Evolutionary conservation across 164 flowering plant species (phyloP).

Genomic region (Sextonia rubra): DNA sequence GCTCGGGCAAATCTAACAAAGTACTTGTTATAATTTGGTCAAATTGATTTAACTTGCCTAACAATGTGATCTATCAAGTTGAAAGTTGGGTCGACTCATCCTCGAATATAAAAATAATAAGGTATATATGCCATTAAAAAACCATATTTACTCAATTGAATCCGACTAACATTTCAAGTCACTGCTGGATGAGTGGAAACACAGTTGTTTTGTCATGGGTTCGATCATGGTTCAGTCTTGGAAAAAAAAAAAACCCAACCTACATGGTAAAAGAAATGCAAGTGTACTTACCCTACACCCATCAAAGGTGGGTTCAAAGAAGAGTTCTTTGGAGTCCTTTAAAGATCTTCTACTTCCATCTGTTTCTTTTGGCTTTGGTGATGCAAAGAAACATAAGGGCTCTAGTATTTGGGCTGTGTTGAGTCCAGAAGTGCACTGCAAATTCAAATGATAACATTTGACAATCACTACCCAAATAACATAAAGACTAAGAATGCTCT

Average conservation of each 20-base stretch:
- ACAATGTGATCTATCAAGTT: too few species aligned
- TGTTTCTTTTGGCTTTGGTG: conserved; percentile 21
- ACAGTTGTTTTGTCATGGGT: not conserved
- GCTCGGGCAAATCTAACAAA: too few species aligned
- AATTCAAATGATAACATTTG: not conserved
- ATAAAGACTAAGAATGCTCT: too few species aligned
- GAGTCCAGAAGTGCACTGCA: conserved; percentile 28
- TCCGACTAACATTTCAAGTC: not conserved
- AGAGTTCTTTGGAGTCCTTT: conserved; percentile 4
- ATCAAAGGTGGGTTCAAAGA: not conserved
- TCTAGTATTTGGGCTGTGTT: conserved; percentile 29
- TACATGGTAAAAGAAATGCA: not conserved
- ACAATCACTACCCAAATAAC: too few species aligned
- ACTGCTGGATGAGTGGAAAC: too few species aligned
- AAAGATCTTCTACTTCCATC: conserved; percentile 12
- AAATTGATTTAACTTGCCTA: too few species aligned
- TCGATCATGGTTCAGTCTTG: too few species aligned
- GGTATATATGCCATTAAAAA: too few species aligned
- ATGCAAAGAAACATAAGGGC: conserved; percentile 23
- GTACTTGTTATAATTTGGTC: too few species aligned
- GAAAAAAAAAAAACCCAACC: not conserved
- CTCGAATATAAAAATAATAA: too few species aligned
- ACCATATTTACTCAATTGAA: not conserved
- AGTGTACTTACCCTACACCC: conserved; percentile 1
- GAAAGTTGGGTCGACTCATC: too few species aligned